These are phyloP conservation scores for Kuraishia piskuri DNA, from an alignment of 805 yeast genomes.

Conservation along the genomic window DNA sequence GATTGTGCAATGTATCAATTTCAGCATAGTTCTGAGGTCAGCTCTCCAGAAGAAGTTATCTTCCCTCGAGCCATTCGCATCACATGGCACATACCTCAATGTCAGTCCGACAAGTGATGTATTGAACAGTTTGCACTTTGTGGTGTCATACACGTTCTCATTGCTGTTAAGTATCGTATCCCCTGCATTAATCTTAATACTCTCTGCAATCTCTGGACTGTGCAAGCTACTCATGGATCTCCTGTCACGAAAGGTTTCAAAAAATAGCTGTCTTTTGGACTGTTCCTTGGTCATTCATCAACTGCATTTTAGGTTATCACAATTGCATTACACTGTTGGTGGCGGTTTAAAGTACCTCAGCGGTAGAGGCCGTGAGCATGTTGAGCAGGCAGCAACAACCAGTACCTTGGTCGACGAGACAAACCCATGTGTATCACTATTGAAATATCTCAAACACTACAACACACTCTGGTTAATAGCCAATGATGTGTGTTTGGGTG, in stretches of 20 bases:
- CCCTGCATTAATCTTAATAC: neutral
- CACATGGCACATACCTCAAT: neutral
- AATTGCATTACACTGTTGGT: neutral
- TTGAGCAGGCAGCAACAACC: no score
- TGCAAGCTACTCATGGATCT: neutral
- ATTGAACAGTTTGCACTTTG: neutral
- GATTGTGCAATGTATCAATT: slow-evolving; percentile 19
- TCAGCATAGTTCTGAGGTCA: slow-evolving; percentile 18
- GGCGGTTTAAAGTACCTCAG: neutral
- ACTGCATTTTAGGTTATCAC: slow-evolving; percentile 9
- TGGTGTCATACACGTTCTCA: neutral
- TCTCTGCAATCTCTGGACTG: neutral
- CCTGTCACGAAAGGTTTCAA: slow-evolving; percentile 7
- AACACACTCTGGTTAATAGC: slow-evolving; percentile 82
- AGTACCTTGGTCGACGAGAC: neutral
- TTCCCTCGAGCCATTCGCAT: neutral
- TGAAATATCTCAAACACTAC: slow-evolving; percentile 63
- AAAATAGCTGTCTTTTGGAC: slow-evolving; percentile 8
- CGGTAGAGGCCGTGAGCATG: neutral
- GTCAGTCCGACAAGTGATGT: neutral
- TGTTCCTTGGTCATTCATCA: slow-evolving; percentile 4
- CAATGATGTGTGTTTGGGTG: slow-evolving; percentile 76
- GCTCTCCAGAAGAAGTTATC: slow-evolving; percentile 13
- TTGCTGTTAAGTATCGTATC: neutral
- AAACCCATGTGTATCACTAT: neutral